Base-by-base conservation (phyloP, 192 early-diverging fungal species). In the Podila clonocystis region DNA sequence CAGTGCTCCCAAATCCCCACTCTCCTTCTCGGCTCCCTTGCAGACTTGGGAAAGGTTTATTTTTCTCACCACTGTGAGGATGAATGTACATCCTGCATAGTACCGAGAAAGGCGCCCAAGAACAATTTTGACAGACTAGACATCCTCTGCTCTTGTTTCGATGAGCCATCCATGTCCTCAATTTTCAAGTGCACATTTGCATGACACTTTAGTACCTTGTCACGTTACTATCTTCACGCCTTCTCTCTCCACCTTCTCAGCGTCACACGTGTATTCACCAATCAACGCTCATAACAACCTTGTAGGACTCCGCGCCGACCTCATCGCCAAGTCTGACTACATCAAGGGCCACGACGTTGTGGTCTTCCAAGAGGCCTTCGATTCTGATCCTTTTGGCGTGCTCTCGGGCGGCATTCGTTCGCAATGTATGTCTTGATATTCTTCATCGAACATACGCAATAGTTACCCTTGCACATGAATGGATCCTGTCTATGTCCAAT, bases 271-370 rank as follows among this genome's bases (percentile, higher is more conserved):
- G 19, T 24, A 55, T 22, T 24, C n/a, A 55, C 22, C 11, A 22
- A 55, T 9, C 19, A 22, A 55, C 52, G 11, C 0, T 26, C 20
- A 24, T 1, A 55, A 55, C 52, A 36, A 36, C 9, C 34, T 55
- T 55, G 13, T 3, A 61, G 59, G 59, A 34, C 20, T 6, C 26
- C 59, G 59, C 12, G 59, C 59, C 26, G 28, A 61, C 26, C 30
- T 61, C 17, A 61, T 61, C 26, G 22, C 59, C 30, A 33, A 61
- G 17, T 24, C 59, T 17, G 12, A 61, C 13, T 61, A 30, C 29
- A 30, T 61, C 59, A 61, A 61, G 30, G 59, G 59, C 19, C 59
- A 61, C 15, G 59, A 61, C 29, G 59, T 61, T 13, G 11, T 61
- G 12, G 29, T 61, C 28, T 31, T 61, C 15, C 59, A 61, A 33